Conservation (phyloP, 495 filamentous ascomycete genomes). For the Physcia stellaris region DNA sequence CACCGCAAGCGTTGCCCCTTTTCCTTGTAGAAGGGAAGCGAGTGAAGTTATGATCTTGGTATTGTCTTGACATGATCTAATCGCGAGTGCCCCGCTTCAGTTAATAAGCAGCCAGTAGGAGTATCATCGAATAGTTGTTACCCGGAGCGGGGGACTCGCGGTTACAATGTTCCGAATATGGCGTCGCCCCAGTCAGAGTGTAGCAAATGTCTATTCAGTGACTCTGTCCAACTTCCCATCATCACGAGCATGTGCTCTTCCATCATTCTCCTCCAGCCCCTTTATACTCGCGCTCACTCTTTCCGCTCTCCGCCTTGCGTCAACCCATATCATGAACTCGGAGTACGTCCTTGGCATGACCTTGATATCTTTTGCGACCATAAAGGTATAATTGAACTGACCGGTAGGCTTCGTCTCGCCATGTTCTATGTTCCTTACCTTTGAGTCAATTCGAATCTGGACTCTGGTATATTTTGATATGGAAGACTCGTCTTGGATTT, state of each 20-base stretch:
- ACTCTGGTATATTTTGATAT: slow-evolving; percentile 13
- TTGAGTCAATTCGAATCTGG: slow-evolving; percentile 53
- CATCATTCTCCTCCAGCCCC: slow-evolving; percentile 1
- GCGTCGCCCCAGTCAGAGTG: not conserved
- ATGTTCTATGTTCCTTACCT: slow-evolving; percentile 68
- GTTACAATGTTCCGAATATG: not conserved
- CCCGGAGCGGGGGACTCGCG: not conserved
- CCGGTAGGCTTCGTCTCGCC: slow-evolving; percentile 62
- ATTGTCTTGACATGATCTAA: too few species aligned
- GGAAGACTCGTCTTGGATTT: not conserved
- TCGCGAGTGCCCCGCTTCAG: not conserved
- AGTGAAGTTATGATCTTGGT: too few species aligned
- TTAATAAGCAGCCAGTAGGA: not conserved
- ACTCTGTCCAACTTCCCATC: not conserved
- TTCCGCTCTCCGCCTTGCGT: slow-evolving; percentile 49
- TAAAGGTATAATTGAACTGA: slow-evolving; percentile 77
- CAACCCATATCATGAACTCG: slow-evolving; percentile 70
- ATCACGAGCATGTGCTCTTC: not conserved
- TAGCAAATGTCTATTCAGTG: not conserved
- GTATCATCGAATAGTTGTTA: not conserved
- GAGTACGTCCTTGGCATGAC: slow-evolving; percentile 64
- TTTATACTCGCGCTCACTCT: slow-evolving; percentile 23
- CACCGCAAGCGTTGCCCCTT: not conserved
- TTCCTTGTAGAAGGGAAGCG: too few species aligned
- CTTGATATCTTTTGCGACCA: slow-evolving; percentile 55